Percentiles rank a stretch among this genome's conserved stretches.
Evolutionary conservation across 805 yeast species (phyloP).

Genomic region (Zygosaccharomyces kombuchaensis): DNA sequence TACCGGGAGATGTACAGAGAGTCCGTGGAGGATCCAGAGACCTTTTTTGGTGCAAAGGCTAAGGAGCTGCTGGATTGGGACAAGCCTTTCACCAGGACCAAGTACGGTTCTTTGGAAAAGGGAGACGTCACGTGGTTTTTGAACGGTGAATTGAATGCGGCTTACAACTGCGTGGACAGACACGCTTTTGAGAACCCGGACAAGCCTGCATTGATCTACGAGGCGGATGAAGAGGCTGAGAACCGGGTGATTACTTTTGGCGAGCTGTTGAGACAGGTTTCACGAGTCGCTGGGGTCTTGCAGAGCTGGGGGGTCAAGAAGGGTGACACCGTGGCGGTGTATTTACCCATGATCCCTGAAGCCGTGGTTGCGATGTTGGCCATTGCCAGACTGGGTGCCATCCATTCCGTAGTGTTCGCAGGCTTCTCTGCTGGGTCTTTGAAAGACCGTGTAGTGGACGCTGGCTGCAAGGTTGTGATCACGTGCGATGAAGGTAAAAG

Average conservation of each 20-base stretch:
- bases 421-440: conserved; percentile 74
- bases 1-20: conserved; percentile 69
- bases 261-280: conserved; percentile 66
- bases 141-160: conserved; percentile 75
- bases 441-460: conserved; percentile 68
- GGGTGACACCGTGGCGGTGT: conserved; percentile 84
- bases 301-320: conserved; percentile 59
- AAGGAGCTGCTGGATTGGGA: conserved; percentile 73
- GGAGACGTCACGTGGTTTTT: conserved; percentile 68
- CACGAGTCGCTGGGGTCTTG: conserved; percentile 66
- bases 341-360: conserved; percentile 82
- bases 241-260: conserved; percentile 62
- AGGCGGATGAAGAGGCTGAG: conserved; percentile 67
- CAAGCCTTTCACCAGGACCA: conserved; percentile 49
- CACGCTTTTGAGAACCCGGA: conserved; percentile 69
- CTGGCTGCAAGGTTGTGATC: conserved; percentile 64
- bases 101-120: conserved; percentile 55
- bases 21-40: conserved; percentile 77
- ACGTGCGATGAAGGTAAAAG: conserved; percentile 80
- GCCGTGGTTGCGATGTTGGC: conserved; percentile 74
- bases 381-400: conserved; percentile 74
- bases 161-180: conserved; percentile 78
- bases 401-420: conserved; percentile 82
- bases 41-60: conserved; percentile 78
- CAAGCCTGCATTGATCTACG: conserved; percentile 72